Base-by-base conservation (phyloP, 2,329 filamentous ascomycete species). In the Neofusicoccum laricinum region DNA sequence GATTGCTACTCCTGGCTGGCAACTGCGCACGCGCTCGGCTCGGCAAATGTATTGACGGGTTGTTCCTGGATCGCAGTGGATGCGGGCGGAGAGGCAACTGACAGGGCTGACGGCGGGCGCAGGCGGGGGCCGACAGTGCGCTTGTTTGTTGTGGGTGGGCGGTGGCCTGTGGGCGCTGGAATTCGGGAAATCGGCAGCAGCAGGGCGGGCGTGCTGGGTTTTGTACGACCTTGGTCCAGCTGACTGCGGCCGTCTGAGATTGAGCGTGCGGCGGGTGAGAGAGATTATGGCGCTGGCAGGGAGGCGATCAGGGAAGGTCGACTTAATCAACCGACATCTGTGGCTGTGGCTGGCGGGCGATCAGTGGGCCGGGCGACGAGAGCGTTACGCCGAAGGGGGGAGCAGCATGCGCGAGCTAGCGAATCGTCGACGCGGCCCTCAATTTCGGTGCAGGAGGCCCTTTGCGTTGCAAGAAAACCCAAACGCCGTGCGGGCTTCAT, bases 51-150 rank as follows among this genome's bases (percentile, higher is more conserved):
- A 50, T 46, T 46, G 51, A 32, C 51, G 30, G 49, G 49, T 38
- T 34, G 49, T 51, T 51, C 49, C 49, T 51, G 49, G 49, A 32
- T 7, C 15, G 19, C 36, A 41, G 51, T 19, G 30, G 32, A 36
- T 36, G 32, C 12, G 11, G 17, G 17, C 15, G 40, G 30, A 30
- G 36, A 17, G 40, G 32, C 32, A 25, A 30, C 25, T 4, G 25
- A 4, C 11, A 17, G 40, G 32, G 15, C 8, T 10, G 15, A 38
- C n/a, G 55, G 17, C 55, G 41, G 19, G 25, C 21, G 41, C 21
- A 46, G 55, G 58, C 36, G 58, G 58, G 57, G 41, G 45, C 58
- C 43, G 58, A 41, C 58, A 40, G 45, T 49, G 58, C 58, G 57
- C 45, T n/a, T 25, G 58, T 61, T 61, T 61, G 58, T 50, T 61